These are phyloP conservation scores for Lasiosphaeria miniovina DNA, from an alignment of 495 filamentous ascomycete genomes.

Conservation along the genomic window DNA sequence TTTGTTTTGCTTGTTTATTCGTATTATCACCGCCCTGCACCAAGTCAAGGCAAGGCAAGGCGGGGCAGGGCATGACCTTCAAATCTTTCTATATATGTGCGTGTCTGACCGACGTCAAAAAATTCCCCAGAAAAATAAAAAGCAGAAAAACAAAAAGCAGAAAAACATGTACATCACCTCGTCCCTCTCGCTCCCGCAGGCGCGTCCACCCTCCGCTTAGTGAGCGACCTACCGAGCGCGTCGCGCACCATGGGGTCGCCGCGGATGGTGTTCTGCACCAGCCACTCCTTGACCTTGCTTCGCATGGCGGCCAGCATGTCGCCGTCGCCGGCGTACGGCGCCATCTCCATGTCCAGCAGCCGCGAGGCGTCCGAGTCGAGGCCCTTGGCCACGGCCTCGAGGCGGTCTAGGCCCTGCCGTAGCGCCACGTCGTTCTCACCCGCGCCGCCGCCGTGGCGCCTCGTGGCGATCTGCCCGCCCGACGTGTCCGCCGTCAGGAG, in stretches of 20 bases:
- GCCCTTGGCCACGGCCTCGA: constrained; percentile 52
- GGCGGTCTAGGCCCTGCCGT: constrained; percentile 50
- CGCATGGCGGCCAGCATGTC: constrained; percentile 56
- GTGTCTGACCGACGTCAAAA: too few relatives aligned
- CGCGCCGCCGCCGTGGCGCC: constrained; percentile 12
- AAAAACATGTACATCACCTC: constrained; percentile 24
- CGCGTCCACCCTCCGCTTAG: constrained; percentile 55
- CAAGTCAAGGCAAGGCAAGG: too few relatives aligned
- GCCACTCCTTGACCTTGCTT: constrained; percentile 69
- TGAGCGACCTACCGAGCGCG: constrained; percentile 61
- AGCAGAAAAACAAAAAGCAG: neutral
- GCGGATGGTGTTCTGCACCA: constrained; percentile 71
- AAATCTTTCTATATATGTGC: too few relatives aligned
- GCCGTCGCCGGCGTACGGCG: constrained; percentile 75
- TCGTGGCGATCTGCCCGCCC: constrained; percentile 21
- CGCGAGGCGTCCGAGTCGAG: constrained; percentile 66
- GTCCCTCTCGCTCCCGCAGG: constrained; percentile 55
- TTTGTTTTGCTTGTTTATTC: too few relatives aligned
- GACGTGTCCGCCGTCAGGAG: constrained; percentile 47
- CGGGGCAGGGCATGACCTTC: too few relatives aligned
- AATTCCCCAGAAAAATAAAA: too few relatives aligned
- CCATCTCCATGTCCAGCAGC: constrained; percentile 71
- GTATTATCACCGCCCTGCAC: too few relatives aligned
- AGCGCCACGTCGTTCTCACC: constrained; percentile 31
- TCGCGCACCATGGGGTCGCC: constrained; percentile 72